Conservation (phyloP, 164 flowering plant species). For the Stephania japonica region DNA sequence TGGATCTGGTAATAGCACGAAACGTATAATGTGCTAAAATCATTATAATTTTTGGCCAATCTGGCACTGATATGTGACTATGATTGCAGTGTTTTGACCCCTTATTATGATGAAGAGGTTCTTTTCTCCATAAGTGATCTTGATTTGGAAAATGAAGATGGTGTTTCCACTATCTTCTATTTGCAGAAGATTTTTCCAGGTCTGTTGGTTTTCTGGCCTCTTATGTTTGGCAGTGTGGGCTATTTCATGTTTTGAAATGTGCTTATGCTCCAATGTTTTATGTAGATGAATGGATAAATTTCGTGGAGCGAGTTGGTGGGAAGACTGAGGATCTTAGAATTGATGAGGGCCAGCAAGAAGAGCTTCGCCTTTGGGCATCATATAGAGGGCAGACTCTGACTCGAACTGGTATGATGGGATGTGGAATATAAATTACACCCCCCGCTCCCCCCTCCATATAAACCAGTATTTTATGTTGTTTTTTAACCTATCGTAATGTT, state of each 20-base stretch:
- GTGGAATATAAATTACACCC: neutral
- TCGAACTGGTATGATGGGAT: conserved; percentile 54
- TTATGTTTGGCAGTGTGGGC: neutral
- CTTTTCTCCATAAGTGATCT: conserved; percentile 70
- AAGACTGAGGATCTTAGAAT: conserved; percentile 51
- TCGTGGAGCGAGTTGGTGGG: conserved; percentile 62
- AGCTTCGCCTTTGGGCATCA: conserved; percentile 94
- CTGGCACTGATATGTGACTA: neutral
- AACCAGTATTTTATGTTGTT: neutral
- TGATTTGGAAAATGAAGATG: conserved; percentile 81
- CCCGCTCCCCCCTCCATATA: neutral
- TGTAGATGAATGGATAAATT: conserved; percentile 90
- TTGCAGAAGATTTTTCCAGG: conserved; percentile 97
- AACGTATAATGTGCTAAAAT: neutral
- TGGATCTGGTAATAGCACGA: neutral
- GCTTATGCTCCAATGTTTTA: neutral
- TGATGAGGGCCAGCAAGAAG: conserved; percentile 49
- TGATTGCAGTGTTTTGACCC: conserved; percentile 75
- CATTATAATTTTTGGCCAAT: neutral
- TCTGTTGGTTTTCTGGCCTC: conserved; percentile 15
- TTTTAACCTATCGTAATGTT: conserved; percentile 3
- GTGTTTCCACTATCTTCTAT: conserved; percentile 93
- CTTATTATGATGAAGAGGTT: conserved; percentile 89
- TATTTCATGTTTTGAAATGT: neutral
- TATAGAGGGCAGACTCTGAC: conserved; percentile 94